phyloP scores from a whole-genome alignment of 1,139 yeast species.

The Barnettozyma hawaiiensis region DNA sequence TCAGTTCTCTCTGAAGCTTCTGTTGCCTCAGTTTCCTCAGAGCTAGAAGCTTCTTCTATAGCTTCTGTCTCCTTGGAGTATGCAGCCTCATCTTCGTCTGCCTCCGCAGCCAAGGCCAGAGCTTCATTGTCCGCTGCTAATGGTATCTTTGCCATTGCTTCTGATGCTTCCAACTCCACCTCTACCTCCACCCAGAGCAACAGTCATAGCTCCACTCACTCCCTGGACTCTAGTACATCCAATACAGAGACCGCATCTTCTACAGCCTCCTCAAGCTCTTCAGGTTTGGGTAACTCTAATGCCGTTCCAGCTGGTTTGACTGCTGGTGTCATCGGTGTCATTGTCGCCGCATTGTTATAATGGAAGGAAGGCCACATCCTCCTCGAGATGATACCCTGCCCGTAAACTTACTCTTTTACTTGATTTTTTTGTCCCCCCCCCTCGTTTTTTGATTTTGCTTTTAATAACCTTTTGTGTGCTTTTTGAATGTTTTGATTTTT shows the following conservation, averaged over 20 bases:
- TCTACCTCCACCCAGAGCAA: conserved; percentile 17
- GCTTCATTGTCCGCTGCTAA: conserved; percentile 34
- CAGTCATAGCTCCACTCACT: conserved; percentile 15
- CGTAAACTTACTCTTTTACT: background rate
- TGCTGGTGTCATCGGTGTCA: conserved; percentile 46
- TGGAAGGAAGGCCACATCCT: conserved; percentile 22
- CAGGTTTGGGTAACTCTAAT: conserved; percentile 29
- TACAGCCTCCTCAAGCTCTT: conserved; percentile 20
- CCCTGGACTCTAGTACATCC: conserved; percentile 17
- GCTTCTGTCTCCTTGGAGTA: conserved; percentile 16
- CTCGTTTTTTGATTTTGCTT: conserved; percentile 1
- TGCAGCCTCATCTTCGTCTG: conserved; percentile 8
- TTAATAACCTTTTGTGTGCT: conserved; percentile 5
- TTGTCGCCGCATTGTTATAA: conserved; percentile 43
- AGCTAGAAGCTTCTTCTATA: conserved; percentile 17
- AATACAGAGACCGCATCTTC: conserved; percentile 16
- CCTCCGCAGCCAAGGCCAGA: conserved; percentile 8
- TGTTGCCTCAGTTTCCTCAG: conserved; percentile 10
- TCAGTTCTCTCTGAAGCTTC: conserved; percentile 15
- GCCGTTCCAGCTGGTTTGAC: conserved; percentile 35
- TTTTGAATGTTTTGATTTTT: background rate
- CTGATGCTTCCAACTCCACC: conserved; percentile 30
- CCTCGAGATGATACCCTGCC: background rate
- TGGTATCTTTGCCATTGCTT: conserved; percentile 45
- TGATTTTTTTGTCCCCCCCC: too few species aligned